These are phyloP conservation scores for Cladobotryum mycophilum DNA, from an alignment of 2,329 filamentous ascomycete species.

Conservation along the genomic window DNA sequence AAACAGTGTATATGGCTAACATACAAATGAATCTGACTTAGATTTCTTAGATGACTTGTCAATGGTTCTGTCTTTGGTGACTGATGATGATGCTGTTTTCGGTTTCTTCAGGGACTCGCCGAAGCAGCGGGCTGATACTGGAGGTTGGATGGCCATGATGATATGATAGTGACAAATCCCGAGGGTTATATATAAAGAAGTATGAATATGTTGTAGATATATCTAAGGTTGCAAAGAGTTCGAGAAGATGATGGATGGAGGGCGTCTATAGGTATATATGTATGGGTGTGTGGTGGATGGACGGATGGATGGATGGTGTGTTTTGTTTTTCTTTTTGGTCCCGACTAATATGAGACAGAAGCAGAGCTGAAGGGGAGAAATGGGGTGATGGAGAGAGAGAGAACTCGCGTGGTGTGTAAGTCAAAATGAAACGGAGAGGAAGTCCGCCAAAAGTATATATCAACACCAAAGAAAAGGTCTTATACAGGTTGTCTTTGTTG, in stretches of 20 bases:
- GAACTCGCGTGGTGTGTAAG: neutral
- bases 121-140: neutral
- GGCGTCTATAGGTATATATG: no score
- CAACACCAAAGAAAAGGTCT: neutral
- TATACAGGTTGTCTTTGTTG: neutral
- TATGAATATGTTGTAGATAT: neutral
- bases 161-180: neutral
- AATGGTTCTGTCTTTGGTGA: neutral
- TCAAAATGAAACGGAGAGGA: neutral
- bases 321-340: neutral
- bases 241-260: neutral
- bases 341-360: no score
- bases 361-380: no score
- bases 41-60: neutral
- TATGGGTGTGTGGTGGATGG: no score
- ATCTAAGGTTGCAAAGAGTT: neutral
- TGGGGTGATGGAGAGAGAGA: neutral
- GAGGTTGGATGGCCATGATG: conserved; percentile 4
- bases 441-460: neutral
- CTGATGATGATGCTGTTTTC: neutral
- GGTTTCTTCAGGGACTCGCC: neutral
- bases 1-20: neutral
- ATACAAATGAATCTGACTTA: conserved; percentile 1
- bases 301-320: neutral
- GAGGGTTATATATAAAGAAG: neutral